phyloP scores from a whole-genome alignment of 768 basidiomycete genomes.

The Leucocoprinus sp. region DNA sequence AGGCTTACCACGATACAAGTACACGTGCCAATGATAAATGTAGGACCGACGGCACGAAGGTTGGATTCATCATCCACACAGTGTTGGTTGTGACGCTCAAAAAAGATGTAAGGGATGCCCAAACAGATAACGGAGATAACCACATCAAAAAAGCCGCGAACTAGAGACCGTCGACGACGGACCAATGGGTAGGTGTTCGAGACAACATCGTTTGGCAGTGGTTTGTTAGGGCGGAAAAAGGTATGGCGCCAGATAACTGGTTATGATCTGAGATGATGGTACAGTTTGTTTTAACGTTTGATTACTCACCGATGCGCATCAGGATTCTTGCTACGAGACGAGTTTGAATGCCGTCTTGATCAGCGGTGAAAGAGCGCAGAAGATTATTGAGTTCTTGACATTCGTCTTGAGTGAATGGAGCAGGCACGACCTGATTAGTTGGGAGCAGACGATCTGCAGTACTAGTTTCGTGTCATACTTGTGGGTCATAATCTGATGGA shows the following conservation, averaged over 20 bases:
- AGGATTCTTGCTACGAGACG: constrained; percentile 63
- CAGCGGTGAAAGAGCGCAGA: constrained; percentile 28
- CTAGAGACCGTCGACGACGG: constrained; percentile 29
- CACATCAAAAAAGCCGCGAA: constrained; percentile 47
- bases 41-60: constrained; percentile 38
- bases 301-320: constrained; percentile 52
- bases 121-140: constrained; percentile 58
- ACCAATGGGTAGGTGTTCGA: constrained; percentile 19
- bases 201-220: constrained; percentile 47
- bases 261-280: not conserved
- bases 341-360: constrained; percentile 38
- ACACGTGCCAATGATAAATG: constrained; percentile 59
- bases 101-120: constrained; percentile 74
- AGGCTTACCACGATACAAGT: constrained; percentile 54
- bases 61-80: constrained; percentile 58
- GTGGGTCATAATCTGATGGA: not conserved
- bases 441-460: constrained; percentile 61
- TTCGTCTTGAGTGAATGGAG: constrained; percentile 71
- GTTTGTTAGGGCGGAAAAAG: constrained; percentile 61
- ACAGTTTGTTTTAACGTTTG: not conserved
- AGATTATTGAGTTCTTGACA: constrained; percentile 66
- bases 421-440: constrained; percentile 42
- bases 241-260: constrained; percentile 63
- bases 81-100: constrained; percentile 41
- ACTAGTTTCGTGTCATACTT: not conserved